These are phyloP conservation scores for Diplodia corticola DNA, from an alignment of 2,329 filamentous ascomycete species.

Conservation along the genomic window DNA sequence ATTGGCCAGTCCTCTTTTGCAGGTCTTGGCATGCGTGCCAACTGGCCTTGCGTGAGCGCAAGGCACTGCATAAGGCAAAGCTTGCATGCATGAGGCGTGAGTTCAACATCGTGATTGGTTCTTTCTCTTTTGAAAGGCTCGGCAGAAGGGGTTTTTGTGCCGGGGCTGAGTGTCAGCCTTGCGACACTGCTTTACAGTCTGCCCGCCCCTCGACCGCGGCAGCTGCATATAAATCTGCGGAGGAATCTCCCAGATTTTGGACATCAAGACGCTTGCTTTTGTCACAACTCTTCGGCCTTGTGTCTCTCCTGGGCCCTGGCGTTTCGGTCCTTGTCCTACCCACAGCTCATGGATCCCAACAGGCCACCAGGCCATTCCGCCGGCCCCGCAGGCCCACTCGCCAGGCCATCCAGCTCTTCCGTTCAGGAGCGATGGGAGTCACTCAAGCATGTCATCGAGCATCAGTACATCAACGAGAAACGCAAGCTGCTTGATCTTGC, in stretches of 20 bases:
- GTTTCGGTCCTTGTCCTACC: no score
- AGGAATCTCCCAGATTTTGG: not conserved
- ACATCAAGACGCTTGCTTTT: not conserved
- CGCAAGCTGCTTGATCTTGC: constrained; percentile 25
- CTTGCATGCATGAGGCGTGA: not conserved
- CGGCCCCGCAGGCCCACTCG: no score
- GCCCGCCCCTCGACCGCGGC: not conserved
- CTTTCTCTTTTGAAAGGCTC: not conserved
- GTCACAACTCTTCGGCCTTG: not conserved
- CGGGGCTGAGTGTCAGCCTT: not conserved
- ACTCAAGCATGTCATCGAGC: constrained; percentile 25
- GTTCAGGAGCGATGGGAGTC: constrained; percentile 25
- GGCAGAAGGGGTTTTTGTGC: not conserved
- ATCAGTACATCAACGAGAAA: constrained; percentile 25
- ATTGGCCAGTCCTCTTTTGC: not conserved
- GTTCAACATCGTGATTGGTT: not conserved
- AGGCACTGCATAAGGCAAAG: not conserved
- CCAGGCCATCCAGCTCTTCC: not conserved
- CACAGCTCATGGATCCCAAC: not conserved
- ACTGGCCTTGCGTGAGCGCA: not conserved
- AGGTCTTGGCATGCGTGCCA: not conserved
- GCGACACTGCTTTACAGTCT: not conserved
- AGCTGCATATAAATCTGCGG: not conserved
- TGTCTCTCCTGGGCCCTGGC: no score
- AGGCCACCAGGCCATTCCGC: no score